Evolutionary conservation across 768 basidiomycete species (phyloP).

Genomic region (Xerocomus spinulosus): DNA sequence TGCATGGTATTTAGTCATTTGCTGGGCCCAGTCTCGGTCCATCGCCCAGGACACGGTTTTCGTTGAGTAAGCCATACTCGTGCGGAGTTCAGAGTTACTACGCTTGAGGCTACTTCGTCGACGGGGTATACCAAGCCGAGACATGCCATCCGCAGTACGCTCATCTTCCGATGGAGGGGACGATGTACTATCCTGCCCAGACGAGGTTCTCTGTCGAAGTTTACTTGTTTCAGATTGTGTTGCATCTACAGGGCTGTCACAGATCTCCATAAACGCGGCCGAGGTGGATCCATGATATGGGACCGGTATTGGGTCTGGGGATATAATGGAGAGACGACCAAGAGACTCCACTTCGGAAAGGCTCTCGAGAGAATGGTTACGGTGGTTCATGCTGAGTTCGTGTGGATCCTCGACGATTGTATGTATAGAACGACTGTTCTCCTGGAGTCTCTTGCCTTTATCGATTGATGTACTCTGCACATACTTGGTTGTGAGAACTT

Average conservation of each 20-base stretch:
- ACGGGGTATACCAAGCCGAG: slow-evolving; percentile 37
- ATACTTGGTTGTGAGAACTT: slow-evolving; percentile 10
- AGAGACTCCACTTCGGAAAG: slow-evolving; percentile 25
- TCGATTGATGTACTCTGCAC: slow-evolving; percentile 18
- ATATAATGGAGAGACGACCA: slow-evolving; percentile 29
- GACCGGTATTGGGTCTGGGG: slow-evolving; percentile 43
- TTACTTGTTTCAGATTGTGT: slow-evolving; percentile 11
- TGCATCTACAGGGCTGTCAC: slow-evolving; percentile 30
- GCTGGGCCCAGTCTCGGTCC: slow-evolving; percentile 54
- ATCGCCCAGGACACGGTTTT: slow-evolving; percentile 79
- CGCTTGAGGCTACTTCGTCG: slow-evolving; percentile 65
- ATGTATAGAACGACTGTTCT: slow-evolving; percentile 27
- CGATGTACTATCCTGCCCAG: slow-evolving; percentile 19
- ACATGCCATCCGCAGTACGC: slow-evolving; percentile 24
- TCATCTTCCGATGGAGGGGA: slow-evolving; percentile 34
- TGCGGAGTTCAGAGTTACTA: slow-evolving; percentile 40
- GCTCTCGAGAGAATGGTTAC: slow-evolving; percentile 14
- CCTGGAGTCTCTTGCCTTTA: slow-evolving; percentile 12
- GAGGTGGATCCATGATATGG: slow-evolving; percentile 40
- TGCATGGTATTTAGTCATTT: slow-evolving; percentile 46
- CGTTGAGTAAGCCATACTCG: slow-evolving; percentile 46
- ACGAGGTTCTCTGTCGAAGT: slow-evolving; percentile 12
- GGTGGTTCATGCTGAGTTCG: slow-evolving; percentile 15
- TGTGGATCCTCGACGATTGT: slow-evolving; percentile 27
- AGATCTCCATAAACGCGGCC: slow-evolving; percentile 27